Evolutionary conservation across 352 stramenopile genomes (phyloP).

Genomic region (Phytophthora cajani): DNA sequence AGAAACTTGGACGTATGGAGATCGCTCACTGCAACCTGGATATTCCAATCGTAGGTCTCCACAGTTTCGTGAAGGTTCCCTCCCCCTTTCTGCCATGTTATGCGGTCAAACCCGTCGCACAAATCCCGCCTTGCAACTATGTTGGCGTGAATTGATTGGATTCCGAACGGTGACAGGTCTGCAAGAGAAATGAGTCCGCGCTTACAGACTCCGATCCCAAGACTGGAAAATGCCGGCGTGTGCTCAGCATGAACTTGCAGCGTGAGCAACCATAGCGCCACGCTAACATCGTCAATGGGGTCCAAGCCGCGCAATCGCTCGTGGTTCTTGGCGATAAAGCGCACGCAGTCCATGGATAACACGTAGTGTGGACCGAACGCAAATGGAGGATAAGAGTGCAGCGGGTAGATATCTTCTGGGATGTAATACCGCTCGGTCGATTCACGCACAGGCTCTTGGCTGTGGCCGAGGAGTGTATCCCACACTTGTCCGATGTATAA

Average conservation of each 20-base stretch:
- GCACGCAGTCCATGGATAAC: constrained; percentile 51
- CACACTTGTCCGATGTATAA: constrained; percentile 33
- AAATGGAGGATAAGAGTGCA: constrained; percentile 45
- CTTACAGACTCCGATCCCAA: constrained; percentile 30
- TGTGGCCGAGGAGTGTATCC: constrained; percentile 27
- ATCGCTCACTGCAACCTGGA: constrained; percentile 35
- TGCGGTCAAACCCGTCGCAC: constrained; percentile 34
- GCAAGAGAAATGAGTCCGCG: constrained; percentile 48
- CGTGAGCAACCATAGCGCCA: constrained; percentile 64
- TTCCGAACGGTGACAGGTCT: constrained; percentile 44
- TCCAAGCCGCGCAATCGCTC: constrained; percentile 33
- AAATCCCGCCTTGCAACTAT: constrained; percentile 20
- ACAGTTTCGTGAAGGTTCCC: background rate
- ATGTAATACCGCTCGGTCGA: constrained; percentile 42
- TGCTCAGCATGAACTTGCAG: constrained; percentile 55
- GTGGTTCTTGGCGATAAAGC: constrained; percentile 51
- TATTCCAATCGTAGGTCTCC: background rate
- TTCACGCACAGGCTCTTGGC: constrained; percentile 34
- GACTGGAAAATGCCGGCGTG: constrained; percentile 15
- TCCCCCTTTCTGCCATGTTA: constrained; percentile 27
- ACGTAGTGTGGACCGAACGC: constrained; percentile 58
- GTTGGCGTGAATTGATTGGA: constrained; percentile 60
- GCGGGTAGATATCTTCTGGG: constrained; percentile 32
- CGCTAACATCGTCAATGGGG: constrained; percentile 59
- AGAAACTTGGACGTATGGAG: constrained; percentile 10